Base-by-base conservation (phyloP, 1,284 basidiomycete species). In the Boletus mariae region DNA sequence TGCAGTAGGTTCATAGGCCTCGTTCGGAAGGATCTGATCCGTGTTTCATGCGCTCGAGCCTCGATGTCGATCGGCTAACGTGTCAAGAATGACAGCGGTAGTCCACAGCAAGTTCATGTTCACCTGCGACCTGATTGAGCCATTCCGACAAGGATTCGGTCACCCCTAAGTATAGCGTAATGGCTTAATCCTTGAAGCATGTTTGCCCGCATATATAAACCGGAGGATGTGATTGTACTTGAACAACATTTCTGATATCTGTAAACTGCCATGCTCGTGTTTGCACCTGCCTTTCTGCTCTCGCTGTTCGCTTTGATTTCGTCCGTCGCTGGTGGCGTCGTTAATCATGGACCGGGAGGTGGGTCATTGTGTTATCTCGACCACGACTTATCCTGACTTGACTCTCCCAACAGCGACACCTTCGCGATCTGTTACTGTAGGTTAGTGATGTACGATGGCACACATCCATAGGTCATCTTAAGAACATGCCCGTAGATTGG, bases 301-400 rank as follows among this genome's bases (percentile, higher is more conserved):
- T 53, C 49, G 5, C 29, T 66, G 31, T 41, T 66, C 28, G 47
- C 45, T 7, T 34, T 56, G 43, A 42, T 44, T 17, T 54, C 52
- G 32, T 54, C 31, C 12, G 50, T 50, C 29, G 38, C 43, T 20
- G 54, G 20, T 20, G 20, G 2, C 20, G 20, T 20, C 20, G 20
- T 20, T 20, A 3, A 20, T 20, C 20, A 20, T 26, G 32, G 29
- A 45, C 34, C 11, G 20, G 20, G 20, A 20, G 20, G 51, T 2
- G 40, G 5, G 59, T 48, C 38, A 26, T 10, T 31, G 29, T 17
- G 32, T n/a, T 20, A 41, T 29, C 25, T 25, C 38, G 3, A 41
- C 31, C 28, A 43, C 26, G 20, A 20, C 20, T 20, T 2, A 20
- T 49, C 12, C 17, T 49, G 12, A 51, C 10, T 10, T 20, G 5